These are phyloP conservation scores for Cutaneotrichosporon sp. DNA, from an alignment of 1,284 basidiomycete genomes.

Conservation along the genomic window DNA sequence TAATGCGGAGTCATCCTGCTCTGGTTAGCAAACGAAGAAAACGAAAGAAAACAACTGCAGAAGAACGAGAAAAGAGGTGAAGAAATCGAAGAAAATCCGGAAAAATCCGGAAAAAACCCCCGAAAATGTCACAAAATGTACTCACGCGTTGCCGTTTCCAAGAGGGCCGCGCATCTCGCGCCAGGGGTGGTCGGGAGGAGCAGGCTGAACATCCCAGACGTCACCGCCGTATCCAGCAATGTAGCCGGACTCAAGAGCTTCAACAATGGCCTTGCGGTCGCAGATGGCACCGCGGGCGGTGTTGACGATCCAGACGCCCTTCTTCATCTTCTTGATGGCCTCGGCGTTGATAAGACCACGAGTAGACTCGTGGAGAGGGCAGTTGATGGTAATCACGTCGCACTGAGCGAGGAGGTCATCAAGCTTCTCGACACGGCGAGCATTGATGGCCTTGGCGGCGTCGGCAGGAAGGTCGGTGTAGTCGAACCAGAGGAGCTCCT, in stretches of 20 bases:
- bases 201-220: constrained; percentile 75
- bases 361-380: constrained; percentile 85
- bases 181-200: constrained; percentile 81
- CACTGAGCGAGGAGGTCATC: constrained; percentile 74
- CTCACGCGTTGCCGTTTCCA: constrained; percentile 74
- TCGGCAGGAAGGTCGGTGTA: constrained; percentile 74
- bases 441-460: constrained; percentile 65
- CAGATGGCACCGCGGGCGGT: constrained; percentile 92
- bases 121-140: too few relatives aligned
- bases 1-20: constrained; percentile 50
- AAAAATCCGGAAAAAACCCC: too few relatives aligned
- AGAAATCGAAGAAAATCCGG: too few relatives aligned
- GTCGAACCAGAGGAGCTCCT: constrained; percentile 91
- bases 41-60: too few relatives aligned
- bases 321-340: constrained; percentile 84
- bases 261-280: constrained; percentile 73
- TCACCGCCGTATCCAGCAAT: constrained; percentile 66
- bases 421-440: constrained; percentile 71
- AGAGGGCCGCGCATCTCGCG: constrained; percentile 73
- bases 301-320: constrained; percentile 83
- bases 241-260: constrained; percentile 72
- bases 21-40: too few relatives aligned
- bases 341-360: constrained; percentile 74
- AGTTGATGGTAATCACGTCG: constrained; percentile 57
- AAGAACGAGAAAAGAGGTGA: too few relatives aligned